phyloP scores from a whole-genome alignment of 805 yeast genomes.

The Zygotorulaspora florentina region DNA sequence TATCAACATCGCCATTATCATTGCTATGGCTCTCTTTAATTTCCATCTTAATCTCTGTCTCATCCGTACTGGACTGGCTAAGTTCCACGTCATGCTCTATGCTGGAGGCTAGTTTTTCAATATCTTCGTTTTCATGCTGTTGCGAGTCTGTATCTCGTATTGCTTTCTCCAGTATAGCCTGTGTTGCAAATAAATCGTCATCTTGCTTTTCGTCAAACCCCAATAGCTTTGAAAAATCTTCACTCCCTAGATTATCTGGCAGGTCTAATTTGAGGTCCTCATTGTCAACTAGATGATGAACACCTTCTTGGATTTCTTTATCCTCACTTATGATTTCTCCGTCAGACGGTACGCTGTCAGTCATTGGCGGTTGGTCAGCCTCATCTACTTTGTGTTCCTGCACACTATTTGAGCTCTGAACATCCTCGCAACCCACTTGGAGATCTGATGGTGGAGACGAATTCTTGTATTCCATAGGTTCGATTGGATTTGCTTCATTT shows the following conservation, averaged over 20 bases:
- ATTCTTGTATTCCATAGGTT: slow-evolving; percentile 1
- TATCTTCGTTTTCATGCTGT: slow-evolving; percentile 8
- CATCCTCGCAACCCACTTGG: slow-evolving; percentile 3
- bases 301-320: slow-evolving; percentile 3
- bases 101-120: slow-evolving; percentile 1
- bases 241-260: slow-evolving; percentile 26
- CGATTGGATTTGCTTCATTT: slow-evolving; percentile 8
- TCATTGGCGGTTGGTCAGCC: not conserved
- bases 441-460: slow-evolving; percentile 1
- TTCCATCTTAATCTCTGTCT: not conserved
- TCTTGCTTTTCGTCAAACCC: slow-evolving; percentile 34
- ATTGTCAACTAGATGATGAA: slow-evolving; percentile 7
- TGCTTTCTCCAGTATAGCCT: slow-evolving; percentile 17
- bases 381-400: slow-evolving; percentile 2
- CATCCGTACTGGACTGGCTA: not conserved
- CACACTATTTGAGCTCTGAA: slow-evolving; percentile 1
- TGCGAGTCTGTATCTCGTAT: slow-evolving; percentile 10
- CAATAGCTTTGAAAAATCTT: slow-evolving; percentile 31
- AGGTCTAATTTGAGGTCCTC: slow-evolving; percentile 24
- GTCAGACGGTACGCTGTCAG: slow-evolving; percentile 6
- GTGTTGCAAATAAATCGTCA: slow-evolving; percentile 23
- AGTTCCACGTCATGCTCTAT: not conserved
- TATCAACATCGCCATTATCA: not conserved
- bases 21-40: not conserved
- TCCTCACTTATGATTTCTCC: slow-evolving; percentile 2